phyloP scores from a whole-genome alignment of 202 grass and related monocot species.

The Carex arenaria region DNA sequence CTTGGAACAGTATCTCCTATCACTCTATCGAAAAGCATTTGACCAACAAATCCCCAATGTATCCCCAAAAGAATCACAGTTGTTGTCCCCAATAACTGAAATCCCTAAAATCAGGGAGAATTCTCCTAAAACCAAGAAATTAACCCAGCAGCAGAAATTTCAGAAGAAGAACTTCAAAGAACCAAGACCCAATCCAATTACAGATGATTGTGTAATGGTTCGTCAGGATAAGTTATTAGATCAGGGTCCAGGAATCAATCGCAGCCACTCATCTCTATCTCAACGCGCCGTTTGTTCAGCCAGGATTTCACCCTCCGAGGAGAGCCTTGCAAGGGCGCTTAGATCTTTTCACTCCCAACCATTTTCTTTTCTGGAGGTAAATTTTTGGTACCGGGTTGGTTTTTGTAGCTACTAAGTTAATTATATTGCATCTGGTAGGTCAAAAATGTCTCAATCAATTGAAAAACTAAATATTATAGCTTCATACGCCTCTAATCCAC shows the following conservation, averaged over 20 bases:
- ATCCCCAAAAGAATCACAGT: constrained; percentile 36
- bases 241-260: constrained; percentile 29
- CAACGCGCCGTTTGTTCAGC: constrained; percentile 61
- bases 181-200: constrained; percentile 15
- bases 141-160: constrained; percentile 32
- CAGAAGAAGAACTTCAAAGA: constrained; percentile 12
- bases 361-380: constrained; percentile 80
- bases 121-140: constrained; percentile 33
- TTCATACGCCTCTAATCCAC: neutral
- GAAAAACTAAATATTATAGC: neutral
- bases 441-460: neutral
- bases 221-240: constrained; percentile 26
- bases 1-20: constrained; percentile 94
- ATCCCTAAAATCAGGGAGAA: constrained; percentile 18
- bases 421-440: neutral
- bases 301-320: constrained; percentile 81
- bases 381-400: neutral
- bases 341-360: constrained; percentile 85
- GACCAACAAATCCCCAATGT: constrained; percentile 58
- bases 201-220: constrained; percentile 36
- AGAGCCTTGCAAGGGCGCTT: constrained; percentile 83
- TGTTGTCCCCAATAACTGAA: neutral
- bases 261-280: constrained; percentile 65
- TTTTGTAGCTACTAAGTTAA: neutral
- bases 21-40: constrained; percentile 84